Conservation (phyloP, 75 land plant species). For the Ceratopteris richardii region DNA sequence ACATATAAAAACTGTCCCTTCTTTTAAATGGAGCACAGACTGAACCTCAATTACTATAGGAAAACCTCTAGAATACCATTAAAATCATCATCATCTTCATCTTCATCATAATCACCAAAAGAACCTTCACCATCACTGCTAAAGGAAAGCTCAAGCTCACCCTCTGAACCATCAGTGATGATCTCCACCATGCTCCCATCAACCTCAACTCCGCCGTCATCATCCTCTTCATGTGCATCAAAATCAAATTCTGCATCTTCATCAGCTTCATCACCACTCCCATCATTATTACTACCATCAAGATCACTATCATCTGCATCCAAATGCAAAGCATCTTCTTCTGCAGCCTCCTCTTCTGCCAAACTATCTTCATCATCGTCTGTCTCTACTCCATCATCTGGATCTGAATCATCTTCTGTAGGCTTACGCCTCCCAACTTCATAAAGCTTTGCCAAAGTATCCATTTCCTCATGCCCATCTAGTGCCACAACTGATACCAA, state of each 20-base stretch:
- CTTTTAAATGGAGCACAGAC: no score
- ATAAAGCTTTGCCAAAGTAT: constrained; percentile 73
- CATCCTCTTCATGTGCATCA: constrained; percentile 46
- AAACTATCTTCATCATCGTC: constrained; percentile 86
- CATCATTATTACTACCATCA: constrained; percentile 54
- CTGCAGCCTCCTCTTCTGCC: constrained; percentile 60
- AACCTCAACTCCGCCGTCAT: constrained; percentile 13
- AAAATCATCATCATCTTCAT: constrained; percentile 24
- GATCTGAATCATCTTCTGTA: constrained; percentile 98
- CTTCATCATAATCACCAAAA: constrained; percentile 23
- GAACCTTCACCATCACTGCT: constrained; percentile 51
- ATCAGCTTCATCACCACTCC: constrained; percentile 40
- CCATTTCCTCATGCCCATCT: constrained; percentile 89
- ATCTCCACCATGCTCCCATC: constrained; percentile 44
- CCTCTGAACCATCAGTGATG: constrained; percentile 42
- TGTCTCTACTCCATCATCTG: constrained; percentile 86
- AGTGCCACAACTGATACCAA: constrained; percentile 76
- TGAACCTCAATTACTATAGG: constrained; percentile 4
- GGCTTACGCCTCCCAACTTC: constrained; percentile 90
- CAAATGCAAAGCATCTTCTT: constrained; percentile 32
- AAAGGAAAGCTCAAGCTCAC: constrained; percentile 12
- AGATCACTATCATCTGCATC: constrained; percentile 54
- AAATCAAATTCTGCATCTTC: constrained; percentile 34
- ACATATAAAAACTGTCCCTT: no score
- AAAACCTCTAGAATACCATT: constrained; percentile 18